Conservation (phyloP, 345 rosid genomes). For the Syzygium aqueum region DNA sequence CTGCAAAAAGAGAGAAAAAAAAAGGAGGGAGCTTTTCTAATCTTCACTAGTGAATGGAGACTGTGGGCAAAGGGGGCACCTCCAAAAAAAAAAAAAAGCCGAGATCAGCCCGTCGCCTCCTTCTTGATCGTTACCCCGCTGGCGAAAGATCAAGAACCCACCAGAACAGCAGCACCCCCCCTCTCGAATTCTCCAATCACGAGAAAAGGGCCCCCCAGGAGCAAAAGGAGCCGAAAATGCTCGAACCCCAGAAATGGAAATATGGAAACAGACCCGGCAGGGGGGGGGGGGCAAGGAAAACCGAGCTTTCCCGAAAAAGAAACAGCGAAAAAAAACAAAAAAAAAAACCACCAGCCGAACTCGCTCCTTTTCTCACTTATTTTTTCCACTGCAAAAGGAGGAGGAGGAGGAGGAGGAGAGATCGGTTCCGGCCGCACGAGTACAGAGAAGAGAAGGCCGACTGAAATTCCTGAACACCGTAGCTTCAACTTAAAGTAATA, state of each 20-base stretch:
- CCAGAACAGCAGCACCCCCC: not conserved
- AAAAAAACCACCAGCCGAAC: not conserved
- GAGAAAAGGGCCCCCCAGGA: not conserved
- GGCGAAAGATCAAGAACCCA: not conserved
- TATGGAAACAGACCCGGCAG: not conserved
- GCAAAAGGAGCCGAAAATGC: not conserved
- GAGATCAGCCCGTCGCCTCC: not conserved
- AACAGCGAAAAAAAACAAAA: not conserved
- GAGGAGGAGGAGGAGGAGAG: not conserved
- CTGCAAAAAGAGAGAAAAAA: not conserved
- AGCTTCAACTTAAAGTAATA: not conserved
- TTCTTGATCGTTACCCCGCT: not conserved
- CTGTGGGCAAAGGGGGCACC: not conserved
- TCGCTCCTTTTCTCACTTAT: too few species aligned
- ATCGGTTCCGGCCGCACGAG: not conserved
- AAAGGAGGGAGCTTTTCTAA: not conserved
- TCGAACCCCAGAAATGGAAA: not conserved
- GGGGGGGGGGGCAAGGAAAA: not conserved
- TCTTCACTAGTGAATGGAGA: not conserved
- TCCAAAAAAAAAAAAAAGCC: not conserved
- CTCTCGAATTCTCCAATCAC: not conserved
- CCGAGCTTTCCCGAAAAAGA: not conserved
- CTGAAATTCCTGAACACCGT: not conserved
- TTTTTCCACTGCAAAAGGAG: not conserved
- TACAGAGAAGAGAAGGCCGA: not conserved